A percentile compares a stretch with the other conserved stretches of the same genome.
These are phyloP conservation scores for Xylaria curta DNA, from an alignment of 495 filamentous ascomycete species.

Conservation along the genomic window DNA sequence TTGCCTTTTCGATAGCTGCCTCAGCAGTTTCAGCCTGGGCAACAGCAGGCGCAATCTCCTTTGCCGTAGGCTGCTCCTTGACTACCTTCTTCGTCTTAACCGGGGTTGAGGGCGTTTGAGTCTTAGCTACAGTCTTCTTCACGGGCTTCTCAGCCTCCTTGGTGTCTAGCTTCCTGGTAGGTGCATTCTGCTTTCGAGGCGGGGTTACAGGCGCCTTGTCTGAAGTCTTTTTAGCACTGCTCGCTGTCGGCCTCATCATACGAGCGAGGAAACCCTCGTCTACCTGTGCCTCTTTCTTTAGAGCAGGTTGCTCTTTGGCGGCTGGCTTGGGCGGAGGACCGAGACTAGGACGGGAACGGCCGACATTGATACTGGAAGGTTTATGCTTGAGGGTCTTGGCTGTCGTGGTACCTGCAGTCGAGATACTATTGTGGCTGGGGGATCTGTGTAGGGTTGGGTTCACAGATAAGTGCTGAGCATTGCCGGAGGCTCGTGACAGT, in stretches of 20 bases:
- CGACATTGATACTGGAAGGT: constrained; percentile 47
- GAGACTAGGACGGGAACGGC: constrained; percentile 54
- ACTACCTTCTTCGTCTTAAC: constrained; percentile 30
- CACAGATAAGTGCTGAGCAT: constrained; percentile 31
- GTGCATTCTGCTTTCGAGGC: constrained; percentile 43
- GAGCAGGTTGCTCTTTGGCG: constrained; percentile 48
- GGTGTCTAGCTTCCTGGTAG: constrained; percentile 32
- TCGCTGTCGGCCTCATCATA: constrained; percentile 91
- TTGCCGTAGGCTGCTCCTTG: constrained; percentile 39
- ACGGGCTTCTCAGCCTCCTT: constrained; percentile 34
- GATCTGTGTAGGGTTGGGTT: constrained; percentile 42
- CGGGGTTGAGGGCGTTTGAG: constrained; percentile 33
- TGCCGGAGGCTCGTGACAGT: constrained; percentile 46
- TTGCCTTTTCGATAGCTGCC: constrained; percentile 34
- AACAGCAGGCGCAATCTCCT: constrained; percentile 38
- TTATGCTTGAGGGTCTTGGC: constrained; percentile 46
- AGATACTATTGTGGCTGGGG: constrained; percentile 54
- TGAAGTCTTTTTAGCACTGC: constrained; percentile 75
- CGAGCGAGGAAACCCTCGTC: constrained; percentile 83
- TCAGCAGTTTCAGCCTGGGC: constrained; percentile 44
- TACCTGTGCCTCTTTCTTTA: constrained; percentile 54
- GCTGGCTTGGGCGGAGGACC: constrained; percentile 56
- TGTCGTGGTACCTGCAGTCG: constrained; percentile 35
- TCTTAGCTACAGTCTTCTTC: constrained; percentile 41
- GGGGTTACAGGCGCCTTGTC: constrained; percentile 65